Conservation (phyloP, 805 yeast species). For the Candida alai region DNA sequence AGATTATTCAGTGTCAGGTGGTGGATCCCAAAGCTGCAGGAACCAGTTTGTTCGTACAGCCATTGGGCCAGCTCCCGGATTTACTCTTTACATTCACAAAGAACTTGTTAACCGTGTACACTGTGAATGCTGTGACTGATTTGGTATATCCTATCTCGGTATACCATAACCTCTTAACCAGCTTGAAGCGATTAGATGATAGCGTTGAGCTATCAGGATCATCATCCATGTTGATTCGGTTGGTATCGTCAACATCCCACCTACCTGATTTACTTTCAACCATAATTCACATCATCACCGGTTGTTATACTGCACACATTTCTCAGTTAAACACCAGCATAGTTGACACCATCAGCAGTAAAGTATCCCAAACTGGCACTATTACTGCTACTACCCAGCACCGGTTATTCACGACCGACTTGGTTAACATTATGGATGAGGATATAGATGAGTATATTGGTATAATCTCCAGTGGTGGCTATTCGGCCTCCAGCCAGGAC, state of each 20-base stretch:
- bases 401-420: constrained; percentile 17
- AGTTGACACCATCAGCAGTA: neutral
- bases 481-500: neutral
- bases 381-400: neutral
- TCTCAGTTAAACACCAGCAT: constrained; percentile 4
- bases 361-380: neutral
- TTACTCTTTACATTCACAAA: constrained; percentile 7
- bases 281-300: constrained; percentile 8
- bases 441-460: constrained; percentile 27
- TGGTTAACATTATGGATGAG: constrained; percentile 23
- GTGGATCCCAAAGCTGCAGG: neutral
- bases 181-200: constrained; percentile 21
- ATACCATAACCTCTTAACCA: constrained; percentile 24
- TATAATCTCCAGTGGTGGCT: constrained; percentile 8
- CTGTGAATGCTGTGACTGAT: neutral
- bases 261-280: constrained; percentile 7
- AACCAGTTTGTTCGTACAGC: neutral
- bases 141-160: constrained; percentile 13
- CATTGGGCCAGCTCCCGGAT: constrained; percentile 4
- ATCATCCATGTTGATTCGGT: constrained; percentile 13
- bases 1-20: constrained; percentile 12
- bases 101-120: constrained; percentile 4
- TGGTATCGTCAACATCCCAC: constrained; percentile 8
- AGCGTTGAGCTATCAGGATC: constrained; percentile 12
- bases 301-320: constrained; percentile 1